A percentile compares a stretch with the other conserved stretches of the same genome.
These are phyloP conservation scores for Rhododendron henanense DNA, from an alignment of 148 eudicot species.

Conservation along the genomic window DNA sequence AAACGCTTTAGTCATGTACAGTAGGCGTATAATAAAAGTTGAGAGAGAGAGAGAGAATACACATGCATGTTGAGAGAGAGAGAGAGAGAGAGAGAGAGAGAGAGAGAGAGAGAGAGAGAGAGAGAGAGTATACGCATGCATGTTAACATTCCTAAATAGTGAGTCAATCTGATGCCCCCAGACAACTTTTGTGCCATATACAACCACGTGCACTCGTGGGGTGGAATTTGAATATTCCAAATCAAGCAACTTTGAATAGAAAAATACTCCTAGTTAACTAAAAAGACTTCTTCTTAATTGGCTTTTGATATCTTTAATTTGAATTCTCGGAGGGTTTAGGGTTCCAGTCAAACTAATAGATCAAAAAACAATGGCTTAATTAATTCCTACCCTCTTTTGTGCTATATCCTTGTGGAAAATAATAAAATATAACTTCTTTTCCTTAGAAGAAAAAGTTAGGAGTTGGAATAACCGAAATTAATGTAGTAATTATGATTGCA, in stretches of 20 bases:
- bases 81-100: too few species aligned
- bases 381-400: neutral
- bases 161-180: neutral
- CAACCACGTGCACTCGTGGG: neutral
- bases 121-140: neutral
- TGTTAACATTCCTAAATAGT: neutral
- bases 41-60: too few species aligned
- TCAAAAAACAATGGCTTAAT: neutral
- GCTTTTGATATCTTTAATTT: neutral
- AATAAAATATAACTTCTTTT: neutral
- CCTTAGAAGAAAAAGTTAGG: too few species aligned
- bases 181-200: neutral
- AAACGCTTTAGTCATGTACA: neutral
- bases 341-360: neutral
- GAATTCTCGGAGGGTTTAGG: neutral
- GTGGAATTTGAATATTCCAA: conserved; percentile 11
- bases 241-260: neutral
- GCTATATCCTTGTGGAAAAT: neutral
- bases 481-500: neutral
- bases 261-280: neutral
- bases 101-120: too few species aligned
- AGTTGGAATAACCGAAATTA: too few species aligned
- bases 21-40: too few species aligned
- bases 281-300: neutral
- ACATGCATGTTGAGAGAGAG: too few species aligned